Conservation (phyloP, 2,329 filamentous ascomycete genomes). For the Ceratocystis ficicola region DNA sequence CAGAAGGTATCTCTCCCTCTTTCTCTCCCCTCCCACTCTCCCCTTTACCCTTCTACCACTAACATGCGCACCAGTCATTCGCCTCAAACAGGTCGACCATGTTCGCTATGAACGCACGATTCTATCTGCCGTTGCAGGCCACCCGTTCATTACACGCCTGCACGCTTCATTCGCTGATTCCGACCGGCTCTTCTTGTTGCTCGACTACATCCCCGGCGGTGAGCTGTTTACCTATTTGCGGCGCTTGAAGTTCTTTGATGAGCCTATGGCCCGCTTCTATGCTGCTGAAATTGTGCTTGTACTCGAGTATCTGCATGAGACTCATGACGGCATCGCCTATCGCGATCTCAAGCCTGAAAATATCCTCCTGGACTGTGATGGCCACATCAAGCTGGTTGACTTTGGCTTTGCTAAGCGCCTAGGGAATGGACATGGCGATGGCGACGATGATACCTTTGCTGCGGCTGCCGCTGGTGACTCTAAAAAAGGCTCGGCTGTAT, state of each 20-base stretch:
- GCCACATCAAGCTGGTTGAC: conserved; percentile 72
- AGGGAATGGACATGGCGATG: conserved; percentile 30
- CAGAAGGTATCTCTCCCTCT: conserved; percentile 34
- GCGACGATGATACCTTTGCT: too few species aligned
- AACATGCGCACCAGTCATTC: conserved; percentile 43
- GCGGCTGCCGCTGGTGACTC: not conserved
- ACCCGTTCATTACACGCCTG: conserved; percentile 73
- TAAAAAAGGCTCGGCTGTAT: not conserved
- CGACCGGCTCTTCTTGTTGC: conserved; percentile 69
- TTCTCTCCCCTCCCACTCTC: conserved; percentile 26
- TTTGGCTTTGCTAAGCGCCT: conserved; percentile 78
- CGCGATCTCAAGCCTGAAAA: conserved; percentile 77
- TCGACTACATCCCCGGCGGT: conserved; percentile 72
- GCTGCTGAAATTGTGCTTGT: conserved; percentile 74
- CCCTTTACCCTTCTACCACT: too few species aligned
- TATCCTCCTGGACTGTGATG: conserved; percentile 61
- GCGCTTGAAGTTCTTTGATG: conserved; percentile 65
- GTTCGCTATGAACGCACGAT: conserved; percentile 73
- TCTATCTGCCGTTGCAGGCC: conserved; percentile 62
- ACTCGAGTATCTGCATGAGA: conserved; percentile 67
- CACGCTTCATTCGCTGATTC: conserved; percentile 67
- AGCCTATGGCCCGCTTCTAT: conserved; percentile 67
- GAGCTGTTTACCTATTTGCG: conserved; percentile 77
- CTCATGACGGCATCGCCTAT: conserved; percentile 65
- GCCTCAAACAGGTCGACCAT: conserved; percentile 76